These are phyloP conservation scores for Spatholobus suberectus DNA, from an alignment of 306 rosid species.

Conservation along the genomic window DNA sequence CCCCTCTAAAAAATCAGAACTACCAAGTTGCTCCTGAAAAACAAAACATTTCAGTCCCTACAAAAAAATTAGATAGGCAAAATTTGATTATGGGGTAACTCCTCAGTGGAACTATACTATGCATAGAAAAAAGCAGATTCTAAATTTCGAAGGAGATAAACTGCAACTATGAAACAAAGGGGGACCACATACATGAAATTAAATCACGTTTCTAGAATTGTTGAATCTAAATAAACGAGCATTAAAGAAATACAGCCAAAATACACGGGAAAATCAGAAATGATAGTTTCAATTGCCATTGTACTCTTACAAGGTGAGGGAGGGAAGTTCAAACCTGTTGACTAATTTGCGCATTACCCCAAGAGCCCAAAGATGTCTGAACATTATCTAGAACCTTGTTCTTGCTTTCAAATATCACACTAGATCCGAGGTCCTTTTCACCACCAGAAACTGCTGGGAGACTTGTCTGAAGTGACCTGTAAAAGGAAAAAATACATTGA, in stretches of 20 bases:
- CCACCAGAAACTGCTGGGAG: slow-evolving; percentile 58
- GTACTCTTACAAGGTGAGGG: neutral
- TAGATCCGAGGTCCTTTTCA: slow-evolving; percentile 54
- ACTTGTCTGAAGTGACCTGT: slow-evolving; percentile 70
- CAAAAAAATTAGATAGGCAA: neutral
- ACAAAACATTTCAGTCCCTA: neutral
- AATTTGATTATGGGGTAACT: neutral
- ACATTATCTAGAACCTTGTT: slow-evolving; percentile 68
- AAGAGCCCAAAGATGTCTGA: slow-evolving; percentile 71
- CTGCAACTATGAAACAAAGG: neutral
- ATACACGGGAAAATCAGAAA: neutral
- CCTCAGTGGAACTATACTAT: neutral
- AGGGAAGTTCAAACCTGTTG: slow-evolving; percentile 69
- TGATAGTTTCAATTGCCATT: neutral
- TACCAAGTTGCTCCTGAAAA: neutral
- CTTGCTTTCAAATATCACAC: slow-evolving; percentile 68
- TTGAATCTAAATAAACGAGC: slow-evolving; percentile 31
- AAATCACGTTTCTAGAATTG: neutral
- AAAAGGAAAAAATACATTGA: slow-evolving; percentile 29
- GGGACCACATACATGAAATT: neutral
- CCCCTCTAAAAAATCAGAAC: neutral
- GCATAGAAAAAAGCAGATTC: neutral
- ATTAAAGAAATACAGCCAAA: neutral
- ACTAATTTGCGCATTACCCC: slow-evolving; percentile 74
- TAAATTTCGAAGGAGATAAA: slow-evolving; percentile 1